These are phyloP conservation scores for Globisporangium perplexum DNA, from an alignment of 352 stramenopile genomes.

Conservation along the genomic window DNA sequence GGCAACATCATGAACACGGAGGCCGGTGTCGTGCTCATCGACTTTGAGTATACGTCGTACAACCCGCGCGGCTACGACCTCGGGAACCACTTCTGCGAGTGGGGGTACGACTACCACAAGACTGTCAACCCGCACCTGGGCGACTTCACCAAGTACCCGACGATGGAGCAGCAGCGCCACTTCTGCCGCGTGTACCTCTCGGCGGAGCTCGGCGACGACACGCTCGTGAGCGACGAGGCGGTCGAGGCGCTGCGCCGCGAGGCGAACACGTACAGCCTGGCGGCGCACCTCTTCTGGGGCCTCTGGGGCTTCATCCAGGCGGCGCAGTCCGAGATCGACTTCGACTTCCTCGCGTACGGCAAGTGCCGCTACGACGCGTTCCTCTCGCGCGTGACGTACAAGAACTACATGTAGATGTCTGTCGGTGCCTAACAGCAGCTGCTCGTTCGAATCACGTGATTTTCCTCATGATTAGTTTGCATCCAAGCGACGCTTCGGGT, in stretches of 20 bases:
- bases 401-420: no score
- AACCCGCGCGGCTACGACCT: slow-evolving; percentile 90
- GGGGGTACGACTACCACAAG: slow-evolving; percentile 81
- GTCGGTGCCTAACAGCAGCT: no score
- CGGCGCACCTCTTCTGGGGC: slow-evolving; percentile 88
- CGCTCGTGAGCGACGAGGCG: slow-evolving; percentile 36
- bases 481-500: no score
- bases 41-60: slow-evolving; percentile 93
- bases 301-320: slow-evolving; percentile 91
- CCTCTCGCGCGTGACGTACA: slow-evolving; percentile 49
- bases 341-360: slow-evolving; percentile 89
- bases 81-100: slow-evolving; percentile 92
- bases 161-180: slow-evolving; percentile 45
- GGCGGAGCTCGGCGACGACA: slow-evolving; percentile 30
- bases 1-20: slow-evolving; percentile 89
- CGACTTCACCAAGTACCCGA: slow-evolving; percentile 75
- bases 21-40: slow-evolving; percentile 78
- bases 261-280: slow-evolving; percentile 81
- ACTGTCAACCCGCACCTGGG: slow-evolving; percentile 71
- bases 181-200: slow-evolving; percentile 71
- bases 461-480: no score
- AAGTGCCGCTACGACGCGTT: slow-evolving; percentile 68
- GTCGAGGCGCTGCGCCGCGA: slow-evolving; percentile 59
- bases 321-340: slow-evolving; percentile 87
- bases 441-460: no score